phyloP scores from a whole-genome alignment of 2,329 filamentous ascomycete species.

The Plenodomus tracheiphilus region DNA sequence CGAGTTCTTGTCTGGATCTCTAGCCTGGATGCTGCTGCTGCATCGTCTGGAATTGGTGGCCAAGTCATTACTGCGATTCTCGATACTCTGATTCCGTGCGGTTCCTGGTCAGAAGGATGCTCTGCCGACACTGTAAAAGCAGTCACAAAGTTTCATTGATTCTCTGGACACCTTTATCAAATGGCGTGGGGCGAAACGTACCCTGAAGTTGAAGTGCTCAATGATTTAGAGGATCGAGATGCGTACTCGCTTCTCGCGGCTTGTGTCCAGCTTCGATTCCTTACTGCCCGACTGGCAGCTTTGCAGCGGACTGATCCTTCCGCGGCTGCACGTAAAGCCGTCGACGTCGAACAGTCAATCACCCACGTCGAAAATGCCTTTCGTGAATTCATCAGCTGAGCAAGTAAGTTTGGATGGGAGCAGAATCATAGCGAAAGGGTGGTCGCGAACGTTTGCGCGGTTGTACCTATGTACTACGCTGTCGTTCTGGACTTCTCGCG shows the following conservation, averaged over 20 bases:
- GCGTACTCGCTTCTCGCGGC: conserved; percentile 37
- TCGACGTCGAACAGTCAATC: conserved; percentile 14
- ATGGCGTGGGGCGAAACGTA: conserved; percentile 41
- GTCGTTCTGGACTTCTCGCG: conserved; percentile 37
- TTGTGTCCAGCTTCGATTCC: conserved; percentile 37
- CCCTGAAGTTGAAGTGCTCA: conserved; percentile 41
- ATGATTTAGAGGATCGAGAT: conserved; percentile 44
- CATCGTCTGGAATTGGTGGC: conserved; percentile 41
- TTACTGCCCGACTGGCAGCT: conserved; percentile 34
- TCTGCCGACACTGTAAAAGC: conserved; percentile 5
- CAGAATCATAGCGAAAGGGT: conserved; percentile 32
- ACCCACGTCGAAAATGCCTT: conserved; percentile 19
- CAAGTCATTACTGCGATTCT: conserved; percentile 34
- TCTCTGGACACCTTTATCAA: conserved; percentile 41
- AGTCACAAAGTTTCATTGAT: conserved; percentile 29
- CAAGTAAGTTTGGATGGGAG: conserved; percentile 12
- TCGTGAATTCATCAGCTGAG: conserved; percentile 17
- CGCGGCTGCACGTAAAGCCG: conserved; percentile 8
- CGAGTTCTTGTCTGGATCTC: conserved; percentile 43
- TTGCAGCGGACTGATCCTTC: conserved; percentile 12
- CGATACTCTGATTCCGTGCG: conserved; percentile 4
- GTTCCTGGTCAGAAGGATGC: background rate
- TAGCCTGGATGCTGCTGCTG: conserved; percentile 33
- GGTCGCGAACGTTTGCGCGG: conserved; percentile 40
- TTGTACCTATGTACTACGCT: conserved; percentile 44